Conservation (phyloP, 495 filamentous ascomycete genomes). For the Aspergillus indologenus region DNA sequence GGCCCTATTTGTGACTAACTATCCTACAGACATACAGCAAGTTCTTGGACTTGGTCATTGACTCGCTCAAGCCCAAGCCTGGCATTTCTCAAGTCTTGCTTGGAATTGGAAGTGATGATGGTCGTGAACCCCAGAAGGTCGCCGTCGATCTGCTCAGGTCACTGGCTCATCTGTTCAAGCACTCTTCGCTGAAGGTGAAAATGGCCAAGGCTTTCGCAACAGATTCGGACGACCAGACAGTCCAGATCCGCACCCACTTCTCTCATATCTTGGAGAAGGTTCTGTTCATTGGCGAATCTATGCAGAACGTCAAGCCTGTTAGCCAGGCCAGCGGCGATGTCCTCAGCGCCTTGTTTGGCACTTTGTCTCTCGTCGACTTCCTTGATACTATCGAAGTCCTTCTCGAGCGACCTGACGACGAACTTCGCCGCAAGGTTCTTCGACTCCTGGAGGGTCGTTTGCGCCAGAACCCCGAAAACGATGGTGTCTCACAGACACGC, state of each 20-base stretch:
- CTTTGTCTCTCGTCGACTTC: constrained; percentile 80
- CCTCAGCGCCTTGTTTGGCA: constrained; percentile 68
- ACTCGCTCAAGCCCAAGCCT: constrained; percentile 69
- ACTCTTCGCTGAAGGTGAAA: constrained; percentile 43
- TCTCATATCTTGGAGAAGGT: constrained; percentile 67
- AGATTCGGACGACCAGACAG: constrained; percentile 45
- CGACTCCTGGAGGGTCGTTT: constrained; percentile 73
- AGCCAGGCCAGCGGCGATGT: constrained; percentile 64
- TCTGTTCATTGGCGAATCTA: constrained; percentile 56
- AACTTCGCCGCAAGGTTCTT: constrained; percentile 74
- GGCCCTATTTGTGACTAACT: constrained; percentile 12
- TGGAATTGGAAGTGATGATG: constrained; percentile 58
- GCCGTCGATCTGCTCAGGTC: constrained; percentile 59
- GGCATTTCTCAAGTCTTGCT: constrained; percentile 67
- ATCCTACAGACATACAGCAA: constrained; percentile 57
- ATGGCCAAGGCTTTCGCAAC: constrained; percentile 37
- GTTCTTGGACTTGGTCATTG: constrained; percentile 66
- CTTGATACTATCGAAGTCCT: constrained; percentile 77
- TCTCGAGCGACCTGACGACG: constrained; percentile 65
- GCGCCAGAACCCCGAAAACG: constrained; percentile 60
- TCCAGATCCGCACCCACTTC: constrained; percentile 63
- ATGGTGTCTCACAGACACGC: constrained; percentile 61
- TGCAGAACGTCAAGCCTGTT: constrained; percentile 58
- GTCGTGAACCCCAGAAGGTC: constrained; percentile 56
- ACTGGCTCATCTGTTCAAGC: constrained; percentile 43